A percentile compares a stretch with the other conserved stretches of the same genome.
Conservation (phyloP, 2,329 filamentous ascomycete species). For the Penicillium sp. region DNA sequence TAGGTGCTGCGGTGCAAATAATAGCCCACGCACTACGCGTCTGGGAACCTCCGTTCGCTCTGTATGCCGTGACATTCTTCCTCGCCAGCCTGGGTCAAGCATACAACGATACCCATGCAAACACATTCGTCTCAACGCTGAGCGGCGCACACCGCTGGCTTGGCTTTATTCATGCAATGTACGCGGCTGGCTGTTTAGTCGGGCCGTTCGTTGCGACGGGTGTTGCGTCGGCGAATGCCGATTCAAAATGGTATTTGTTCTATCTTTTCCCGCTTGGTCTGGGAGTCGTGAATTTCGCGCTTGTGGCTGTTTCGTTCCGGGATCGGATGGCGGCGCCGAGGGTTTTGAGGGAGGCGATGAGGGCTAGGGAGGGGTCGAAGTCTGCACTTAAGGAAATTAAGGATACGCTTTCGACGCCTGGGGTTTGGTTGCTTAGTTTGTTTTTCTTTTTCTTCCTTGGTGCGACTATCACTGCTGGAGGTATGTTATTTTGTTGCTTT, state of each 20-base stretch:
- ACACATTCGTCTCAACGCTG: conserved; percentile 58
- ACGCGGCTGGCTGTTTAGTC: conserved; percentile 56
- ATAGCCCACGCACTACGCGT: conserved; percentile 50
- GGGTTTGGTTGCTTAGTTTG: conserved; percentile 58
- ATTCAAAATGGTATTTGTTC: conserved; percentile 54
- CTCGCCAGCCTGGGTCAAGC: conserved; percentile 60
- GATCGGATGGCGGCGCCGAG: conserved; percentile 33
- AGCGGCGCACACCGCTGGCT: conserved; percentile 59
- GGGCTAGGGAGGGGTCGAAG: not conserved
- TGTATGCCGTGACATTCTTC: conserved; percentile 60
- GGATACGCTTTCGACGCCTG: conserved; percentile 20
- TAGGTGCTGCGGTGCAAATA: conserved; percentile 57
- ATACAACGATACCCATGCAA: conserved; percentile 63
- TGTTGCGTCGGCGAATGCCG: conserved; percentile 44
- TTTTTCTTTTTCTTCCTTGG: conserved; percentile 67
- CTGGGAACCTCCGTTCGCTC: conserved; percentile 57
- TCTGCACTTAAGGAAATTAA: conserved; percentile 26
- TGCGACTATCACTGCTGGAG: conserved; percentile 52
- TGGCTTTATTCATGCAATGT: conserved; percentile 65
- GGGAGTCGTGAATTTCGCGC: conserved; percentile 51
- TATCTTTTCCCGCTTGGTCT: conserved; percentile 57
- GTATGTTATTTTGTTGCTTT: conserved; percentile 19
- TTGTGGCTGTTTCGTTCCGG: conserved; percentile 52
- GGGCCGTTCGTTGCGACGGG: conserved; percentile 56
- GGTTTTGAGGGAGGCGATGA: not conserved